Evolutionary conservation across 257 asterid species (phyloP), one percentile per base, ranked within the genome.

Genomic region (Salvia splendens): DNA sequence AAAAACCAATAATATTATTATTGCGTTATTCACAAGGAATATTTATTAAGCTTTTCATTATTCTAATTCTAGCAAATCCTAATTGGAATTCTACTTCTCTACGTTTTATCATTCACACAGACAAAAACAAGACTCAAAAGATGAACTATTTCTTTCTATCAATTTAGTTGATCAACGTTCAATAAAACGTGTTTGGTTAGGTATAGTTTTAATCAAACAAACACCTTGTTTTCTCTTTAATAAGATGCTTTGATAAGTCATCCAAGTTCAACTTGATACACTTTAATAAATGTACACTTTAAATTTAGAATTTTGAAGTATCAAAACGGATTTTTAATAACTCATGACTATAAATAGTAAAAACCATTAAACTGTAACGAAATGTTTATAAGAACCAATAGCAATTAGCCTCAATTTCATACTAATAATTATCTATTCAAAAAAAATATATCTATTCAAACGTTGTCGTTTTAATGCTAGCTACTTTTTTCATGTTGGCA

Each of bases 161-260:
- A 61, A 67, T 45, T 62, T 41, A 60, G 10, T 41, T 15, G 43
- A n/a, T 73, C 42, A 30, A 17, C 65, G 8, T 73, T 73, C 28
- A 57, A 66, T 17, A 14, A 47, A 57, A 74, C 66, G 30, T 65
- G 49, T 30, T 15, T 38, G 57, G 20, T 40, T 64, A 8, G 28
- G 51, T 64, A 30, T 9, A 17, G 28, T 8, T 52, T 52, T 8
- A 38, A 5, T 47, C 4, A 12, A 46, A 46, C 3, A 47, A n/a
- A 47, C 5, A 47, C 12, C 3, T 12, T 47, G 4, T n/a, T 47
- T 14, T n/a, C 51, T 46, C 16, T 33, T 5, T 33, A 3, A 33
- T 3, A 33, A 33, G 38, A 3, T 33, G 38, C 38, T 33, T 33
- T 33, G 5, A 33, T 33, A 33, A 42, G n/a, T 42, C 48, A 42